These are phyloP conservation scores for Rhodamnia argentea DNA, from an alignment of 345 rosid species.

Conservation along the genomic window DNA sequence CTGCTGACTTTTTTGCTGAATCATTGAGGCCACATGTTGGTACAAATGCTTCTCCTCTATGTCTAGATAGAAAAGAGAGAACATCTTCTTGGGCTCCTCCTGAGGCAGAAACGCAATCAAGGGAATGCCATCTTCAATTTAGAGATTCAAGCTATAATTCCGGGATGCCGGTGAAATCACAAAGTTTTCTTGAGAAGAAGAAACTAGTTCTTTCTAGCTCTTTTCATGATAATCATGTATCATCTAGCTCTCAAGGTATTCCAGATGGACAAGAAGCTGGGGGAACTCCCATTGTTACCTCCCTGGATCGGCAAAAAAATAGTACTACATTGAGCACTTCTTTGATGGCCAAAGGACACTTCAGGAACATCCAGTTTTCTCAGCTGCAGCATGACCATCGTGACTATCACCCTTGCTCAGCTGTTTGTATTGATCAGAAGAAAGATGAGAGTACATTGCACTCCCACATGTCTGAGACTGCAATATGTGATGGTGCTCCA, in stretches of 20 bases:
- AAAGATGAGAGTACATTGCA: slow-evolving; percentile 8
- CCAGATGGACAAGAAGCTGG: slow-evolving; percentile 7
- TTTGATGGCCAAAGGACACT: slow-evolving; percentile 10
- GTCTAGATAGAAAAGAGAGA: background rate
- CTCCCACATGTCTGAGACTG: slow-evolving; percentile 7
- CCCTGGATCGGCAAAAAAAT: slow-evolving; percentile 6
- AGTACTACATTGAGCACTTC: slow-evolving; percentile 5
- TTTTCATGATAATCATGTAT: slow-evolving; percentile 12
- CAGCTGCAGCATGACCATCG: background rate
- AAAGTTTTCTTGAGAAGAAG: slow-evolving; percentile 8
- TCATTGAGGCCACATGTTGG: background rate
- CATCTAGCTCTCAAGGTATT: slow-evolving; percentile 35
- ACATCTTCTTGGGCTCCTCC: slow-evolving; percentile 4
- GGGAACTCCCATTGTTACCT: background rate
- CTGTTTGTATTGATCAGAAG: slow-evolving; percentile 28
- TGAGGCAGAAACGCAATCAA: slow-evolving; percentile 5
- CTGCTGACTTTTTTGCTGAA: background rate
- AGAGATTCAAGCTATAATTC: slow-evolving; percentile 1
- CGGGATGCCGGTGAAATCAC: background rate
- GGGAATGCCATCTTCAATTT: slow-evolving; percentile 6
- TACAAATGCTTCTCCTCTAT: background rate
- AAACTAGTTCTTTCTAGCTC: slow-evolving; percentile 11
- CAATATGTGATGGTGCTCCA: slow-evolving; percentile 2
- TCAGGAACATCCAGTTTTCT: slow-evolving; percentile 1
- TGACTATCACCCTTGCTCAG: slow-evolving; percentile 9